Conservation (phyloP, 805 yeast species). For the Kluyveromyces lactis region DNA sequence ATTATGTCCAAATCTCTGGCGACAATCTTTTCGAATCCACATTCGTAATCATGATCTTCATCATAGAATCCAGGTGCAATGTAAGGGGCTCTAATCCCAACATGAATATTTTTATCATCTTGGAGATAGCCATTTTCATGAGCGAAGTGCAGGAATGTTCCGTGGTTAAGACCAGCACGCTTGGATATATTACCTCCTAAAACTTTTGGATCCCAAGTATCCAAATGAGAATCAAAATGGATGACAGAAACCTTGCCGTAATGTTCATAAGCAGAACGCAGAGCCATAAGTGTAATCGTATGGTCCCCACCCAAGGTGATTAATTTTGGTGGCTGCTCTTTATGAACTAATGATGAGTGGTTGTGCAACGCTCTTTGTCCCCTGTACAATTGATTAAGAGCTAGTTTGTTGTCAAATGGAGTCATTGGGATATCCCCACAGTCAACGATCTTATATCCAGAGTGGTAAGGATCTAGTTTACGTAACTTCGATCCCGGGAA, state of each 20-base stretch:
- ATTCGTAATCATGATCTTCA: constrained; percentile 35
- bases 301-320: constrained; percentile 58
- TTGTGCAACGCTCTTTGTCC: constrained; percentile 42
- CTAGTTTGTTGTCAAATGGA: constrained; percentile 51
- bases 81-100: constrained; percentile 56
- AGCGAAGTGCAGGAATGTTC: constrained; percentile 60
- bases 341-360: constrained; percentile 21
- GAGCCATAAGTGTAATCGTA: constrained; percentile 43
- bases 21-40: constrained; percentile 38
- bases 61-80: constrained; percentile 38
- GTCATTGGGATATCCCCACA: constrained; percentile 57
- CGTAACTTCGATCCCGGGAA: constrained; percentile 30
- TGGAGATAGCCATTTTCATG: constrained; percentile 51
- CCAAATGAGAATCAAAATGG: constrained; percentile 62
- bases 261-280: constrained; percentile 43
- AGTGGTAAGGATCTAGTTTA: constrained; percentile 37
- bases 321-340: constrained; percentile 31
- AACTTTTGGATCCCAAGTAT: constrained; percentile 55
- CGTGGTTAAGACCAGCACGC: constrained; percentile 52
- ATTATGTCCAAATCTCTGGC: constrained; percentile 38
- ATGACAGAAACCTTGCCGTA: constrained; percentile 42
- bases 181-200: constrained; percentile 52
- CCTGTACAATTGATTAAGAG: constrained; percentile 47
- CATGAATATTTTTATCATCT: constrained; percentile 40
- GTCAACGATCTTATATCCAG: constrained; percentile 37